These are phyloP conservation scores for Leishmania tarentolae DNA, from an alignment of 208 protist species.

Conservation along the genomic window DNA sequence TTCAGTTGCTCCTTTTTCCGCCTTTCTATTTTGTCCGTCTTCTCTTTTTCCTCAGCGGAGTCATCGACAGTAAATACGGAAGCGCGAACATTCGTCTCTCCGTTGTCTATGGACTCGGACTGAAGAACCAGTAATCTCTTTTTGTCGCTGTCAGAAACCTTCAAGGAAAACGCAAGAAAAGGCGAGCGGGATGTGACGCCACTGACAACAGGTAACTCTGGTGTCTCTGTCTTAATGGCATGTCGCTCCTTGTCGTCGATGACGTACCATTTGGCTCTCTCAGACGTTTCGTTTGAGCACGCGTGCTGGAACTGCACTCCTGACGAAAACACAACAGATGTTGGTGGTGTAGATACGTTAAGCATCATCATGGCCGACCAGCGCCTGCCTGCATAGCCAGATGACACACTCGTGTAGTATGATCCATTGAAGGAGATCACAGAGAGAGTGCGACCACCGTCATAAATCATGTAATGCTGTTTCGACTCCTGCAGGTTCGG, in stretches of 20 bases:
- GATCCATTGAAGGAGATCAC: conserved; percentile 21
- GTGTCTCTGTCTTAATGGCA: not conserved
- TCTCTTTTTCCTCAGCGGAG: conserved; percentile 46
- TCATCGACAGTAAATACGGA: conserved; percentile 47
- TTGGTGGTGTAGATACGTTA: conserved; percentile 37
- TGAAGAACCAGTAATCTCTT: conserved; percentile 29
- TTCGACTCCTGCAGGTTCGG: conserved; percentile 7
- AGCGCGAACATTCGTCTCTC: conserved; percentile 8
- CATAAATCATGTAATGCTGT: conserved; percentile 19
- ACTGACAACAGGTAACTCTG: not conserved
- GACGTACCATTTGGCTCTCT: conserved; percentile 20
- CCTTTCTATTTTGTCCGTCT: conserved; percentile 36
- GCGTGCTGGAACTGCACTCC: conserved; percentile 37
- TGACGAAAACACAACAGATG: conserved; percentile 34
- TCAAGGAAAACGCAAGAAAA: conserved; percentile 18
- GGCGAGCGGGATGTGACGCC: not conserved
- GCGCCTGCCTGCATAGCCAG: conserved; percentile 39
- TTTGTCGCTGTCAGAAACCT: conserved; percentile 4
- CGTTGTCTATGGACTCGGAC: not conserved
- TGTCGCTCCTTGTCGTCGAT: conserved; percentile 11
- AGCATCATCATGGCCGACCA: conserved; percentile 43
- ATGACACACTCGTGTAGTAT: conserved; percentile 34
- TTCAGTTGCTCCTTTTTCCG: conserved; percentile 32
- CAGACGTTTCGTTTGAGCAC: conserved; percentile 31
- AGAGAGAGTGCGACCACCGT: conserved; percentile 21